Percentiles rank a stretch among this genome's conserved stretches.
phyloP scores from a whole-genome alignment of 345 rosid species.

The Odontarrhena argentea region DNA sequence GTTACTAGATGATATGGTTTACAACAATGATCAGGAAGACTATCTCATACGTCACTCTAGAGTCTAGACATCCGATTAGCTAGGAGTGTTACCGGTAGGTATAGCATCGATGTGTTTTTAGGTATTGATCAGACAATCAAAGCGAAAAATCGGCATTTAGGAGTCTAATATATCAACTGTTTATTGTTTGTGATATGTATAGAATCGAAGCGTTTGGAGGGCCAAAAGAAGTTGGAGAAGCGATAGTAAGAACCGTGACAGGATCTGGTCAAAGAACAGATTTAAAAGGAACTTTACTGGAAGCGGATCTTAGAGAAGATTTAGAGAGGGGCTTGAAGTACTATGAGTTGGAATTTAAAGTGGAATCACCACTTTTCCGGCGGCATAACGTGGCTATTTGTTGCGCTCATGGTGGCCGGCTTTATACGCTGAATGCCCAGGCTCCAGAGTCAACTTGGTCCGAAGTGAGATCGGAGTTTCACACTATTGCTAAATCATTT shows the following conservation, averaged over 20 bases:
- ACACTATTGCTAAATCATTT: slow-evolving; percentile 61
- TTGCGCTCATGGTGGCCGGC: slow-evolving; percentile 56
- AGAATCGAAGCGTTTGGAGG: slow-evolving; percentile 90
- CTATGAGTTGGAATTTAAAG: slow-evolving; percentile 73
- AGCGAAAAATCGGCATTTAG: neutral
- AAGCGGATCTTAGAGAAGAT: slow-evolving; percentile 59
- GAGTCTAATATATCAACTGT: neutral
- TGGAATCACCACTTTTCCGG: slow-evolving; percentile 64
- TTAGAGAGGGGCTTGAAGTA: slow-evolving; percentile 52
- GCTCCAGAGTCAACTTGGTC: slow-evolving; percentile 80
- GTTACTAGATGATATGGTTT: no score
- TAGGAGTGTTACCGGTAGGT: neutral
- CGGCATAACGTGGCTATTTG: slow-evolving; percentile 78
- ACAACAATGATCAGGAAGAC: no score
- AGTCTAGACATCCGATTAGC: no score
- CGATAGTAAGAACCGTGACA: slow-evolving; percentile 60
- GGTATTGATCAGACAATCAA: neutral
- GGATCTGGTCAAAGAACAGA: slow-evolving; percentile 52
- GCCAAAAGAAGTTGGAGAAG: slow-evolving; percentile 77
- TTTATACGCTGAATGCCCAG: slow-evolving; percentile 75
- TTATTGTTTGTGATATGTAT: neutral
- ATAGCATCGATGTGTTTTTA: neutral
- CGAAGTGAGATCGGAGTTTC: slow-evolving; percentile 49
- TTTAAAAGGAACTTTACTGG: slow-evolving; percentile 61
- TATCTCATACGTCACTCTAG: no score